Conservation (phyloP, 208 protist species). For the Leishmania braziliensis region DNA sequence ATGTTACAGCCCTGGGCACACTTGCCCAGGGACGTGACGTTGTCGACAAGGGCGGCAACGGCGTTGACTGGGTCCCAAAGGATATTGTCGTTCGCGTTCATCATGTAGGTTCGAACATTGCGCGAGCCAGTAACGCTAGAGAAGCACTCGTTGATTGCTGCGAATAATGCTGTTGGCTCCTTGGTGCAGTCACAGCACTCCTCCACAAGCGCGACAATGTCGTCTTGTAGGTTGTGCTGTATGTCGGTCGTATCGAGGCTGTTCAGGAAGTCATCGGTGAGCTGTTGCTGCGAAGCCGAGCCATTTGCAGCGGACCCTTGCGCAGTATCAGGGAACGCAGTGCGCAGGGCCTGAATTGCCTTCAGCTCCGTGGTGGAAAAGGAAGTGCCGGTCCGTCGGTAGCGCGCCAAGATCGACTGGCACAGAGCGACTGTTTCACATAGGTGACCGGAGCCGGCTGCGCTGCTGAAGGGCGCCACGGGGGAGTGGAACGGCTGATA, state of each 20-base stretch:
- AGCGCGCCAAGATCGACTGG: constrained; percentile 72
- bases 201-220: constrained; percentile 41
- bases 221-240: neutral
- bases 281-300: neutral
- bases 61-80: constrained; percentile 69
- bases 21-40: constrained; percentile 60
- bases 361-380: constrained; percentile 59
- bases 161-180: constrained; percentile 34
- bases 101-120: constrained; percentile 43
- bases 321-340: neutral
- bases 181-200: constrained; percentile 36
- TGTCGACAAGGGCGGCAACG: constrained; percentile 44
- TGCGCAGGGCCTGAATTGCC: constrained; percentile 30
- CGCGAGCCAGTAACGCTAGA: constrained; percentile 17
- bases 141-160: constrained; percentile 53
- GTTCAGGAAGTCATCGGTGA: constrained; percentile 11
- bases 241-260: neutral
- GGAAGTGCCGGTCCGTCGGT: constrained; percentile 46
- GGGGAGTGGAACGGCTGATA: neutral
- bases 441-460: constrained; percentile 53
- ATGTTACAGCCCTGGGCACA: constrained; percentile 27
- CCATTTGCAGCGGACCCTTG: neutral
- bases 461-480: neutral
- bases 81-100: constrained; percentile 47
- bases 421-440: constrained; percentile 75